Percentiles rank a stretch among this genome's conserved stretches.
Evolutionary conservation across 495 filamentous ascomycete species (phyloP).

Genomic region (Penicillium canariense): DNA sequence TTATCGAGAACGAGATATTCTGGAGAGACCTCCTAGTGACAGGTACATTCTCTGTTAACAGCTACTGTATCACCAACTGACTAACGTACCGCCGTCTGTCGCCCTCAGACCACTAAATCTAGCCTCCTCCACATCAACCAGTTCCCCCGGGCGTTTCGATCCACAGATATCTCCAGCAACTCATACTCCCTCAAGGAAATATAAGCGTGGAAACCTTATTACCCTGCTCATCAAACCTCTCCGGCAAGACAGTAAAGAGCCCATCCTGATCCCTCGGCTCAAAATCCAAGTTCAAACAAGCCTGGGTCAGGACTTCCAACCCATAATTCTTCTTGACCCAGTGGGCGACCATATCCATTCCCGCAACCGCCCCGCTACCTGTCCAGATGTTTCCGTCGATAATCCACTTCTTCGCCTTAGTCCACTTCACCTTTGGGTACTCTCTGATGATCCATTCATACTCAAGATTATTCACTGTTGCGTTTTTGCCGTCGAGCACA

Average conservation of each 20-base stretch:
- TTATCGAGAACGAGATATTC: not conserved
- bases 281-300: not conserved
- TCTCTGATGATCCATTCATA: not conserved
- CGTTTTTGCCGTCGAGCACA: not conserved
- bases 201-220: not conserved
- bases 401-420: slow-evolving; percentile 33
- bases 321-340: not conserved
- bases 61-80: too few species aligned
- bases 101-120: too few species aligned
- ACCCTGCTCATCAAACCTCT: not conserved
- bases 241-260: not conserved
- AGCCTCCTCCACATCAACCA: too few species aligned
- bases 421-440: slow-evolving; percentile 34
- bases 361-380: slow-evolving; percentile 32
- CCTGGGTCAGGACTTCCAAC: not conserved
- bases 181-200: not conserved
- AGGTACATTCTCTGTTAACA: not conserved
- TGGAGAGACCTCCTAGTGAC: not conserved
- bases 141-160: too few species aligned
- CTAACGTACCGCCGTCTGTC: too few species aligned
- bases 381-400: slow-evolving; percentile 38
- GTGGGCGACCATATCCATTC: slow-evolving; percentile 35
- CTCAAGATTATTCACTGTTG: not conserved
- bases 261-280: not conserved
- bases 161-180: not conserved